A percentile compares a stretch with the other conserved stretches of the same genome.
phyloP scores from a whole-genome alignment of 371 early-diverging fungal genomes.

The Batrachochytrium dendrobatidis region DNA sequence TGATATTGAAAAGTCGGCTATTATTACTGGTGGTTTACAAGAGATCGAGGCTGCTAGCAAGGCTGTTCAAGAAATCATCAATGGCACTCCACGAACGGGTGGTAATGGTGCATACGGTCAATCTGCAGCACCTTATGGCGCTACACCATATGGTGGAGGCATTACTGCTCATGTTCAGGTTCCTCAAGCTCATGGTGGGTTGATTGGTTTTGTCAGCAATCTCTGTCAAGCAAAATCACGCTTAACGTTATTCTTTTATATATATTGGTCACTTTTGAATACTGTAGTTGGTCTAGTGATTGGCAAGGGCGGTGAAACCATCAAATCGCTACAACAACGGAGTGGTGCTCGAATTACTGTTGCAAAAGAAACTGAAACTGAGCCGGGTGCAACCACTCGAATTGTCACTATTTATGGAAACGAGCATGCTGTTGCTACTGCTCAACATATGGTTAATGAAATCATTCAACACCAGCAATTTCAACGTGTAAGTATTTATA shows the following conservation, averaged over 20 bases:
- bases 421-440: conserved; percentile 60
- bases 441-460: conserved; percentile 70
- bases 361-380: conserved; percentile 54
- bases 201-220: not conserved
- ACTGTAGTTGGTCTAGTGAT: conserved; percentile 77
- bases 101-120: not conserved
- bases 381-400: conserved; percentile 48
- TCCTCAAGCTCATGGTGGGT: not conserved
- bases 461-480: conserved; percentile 4
- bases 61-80: conserved; percentile 4
- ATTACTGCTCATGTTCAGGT: not conserved
- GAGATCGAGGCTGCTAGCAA: not conserved
- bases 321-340: conserved; percentile 70
- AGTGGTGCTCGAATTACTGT: conserved; percentile 79
- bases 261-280: not conserved
- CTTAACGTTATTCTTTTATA: conserved; percentile 14
- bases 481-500: conserved; percentile 4
- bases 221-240: not conserved
- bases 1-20: not conserved
- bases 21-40: not conserved
- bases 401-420: conserved; percentile 65
- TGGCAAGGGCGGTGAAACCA: conserved; percentile 85
- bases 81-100: not conserved
- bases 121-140: not conserved
- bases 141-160: not conserved